Evolutionary conservation across 2,329 filamentous ascomycete species (phyloP).

Genomic region (Saccharata proteae): DNA sequence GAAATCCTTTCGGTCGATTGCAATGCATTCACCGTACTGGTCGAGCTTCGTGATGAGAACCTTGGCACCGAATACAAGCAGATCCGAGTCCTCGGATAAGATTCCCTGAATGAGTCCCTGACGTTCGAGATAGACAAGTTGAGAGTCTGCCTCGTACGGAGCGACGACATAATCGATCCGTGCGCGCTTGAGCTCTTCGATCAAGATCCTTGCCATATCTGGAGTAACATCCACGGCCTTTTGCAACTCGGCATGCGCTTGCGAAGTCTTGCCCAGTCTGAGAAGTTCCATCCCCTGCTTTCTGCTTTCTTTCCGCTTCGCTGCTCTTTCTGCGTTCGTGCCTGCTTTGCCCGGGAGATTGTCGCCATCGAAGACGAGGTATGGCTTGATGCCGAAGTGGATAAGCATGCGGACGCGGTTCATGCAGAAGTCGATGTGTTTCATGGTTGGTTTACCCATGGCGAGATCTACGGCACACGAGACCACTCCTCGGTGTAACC

Average conservation of each 20-base stretch:
- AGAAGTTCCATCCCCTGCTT: conserved; percentile 66
- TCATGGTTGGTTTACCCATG: conserved; percentile 73
- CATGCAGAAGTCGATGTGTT: conserved; percentile 87
- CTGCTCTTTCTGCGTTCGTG: conserved; percentile 69
- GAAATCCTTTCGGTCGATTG: conserved; percentile 83
- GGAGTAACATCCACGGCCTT: conserved; percentile 94
- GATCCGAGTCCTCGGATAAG: conserved; percentile 89
- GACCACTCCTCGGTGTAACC: conserved; percentile 88
- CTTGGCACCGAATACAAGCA: conserved; percentile 89
- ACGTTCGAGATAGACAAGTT: conserved; percentile 85
- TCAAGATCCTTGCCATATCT: conserved; percentile 83
- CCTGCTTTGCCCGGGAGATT: conserved; percentile 84
- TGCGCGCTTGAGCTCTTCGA: conserved; percentile 77
- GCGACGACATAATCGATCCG: conserved; percentile 82
- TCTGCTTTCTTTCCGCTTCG: conserved; percentile 64
- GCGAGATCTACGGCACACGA: conserved; percentile 86
- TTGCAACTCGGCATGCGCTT: conserved; percentile 78
- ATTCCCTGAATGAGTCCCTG: conserved; percentile 77
- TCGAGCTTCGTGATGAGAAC: conserved; percentile 87
- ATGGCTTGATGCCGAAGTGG: conserved; percentile 88
- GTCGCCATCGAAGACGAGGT: conserved; percentile 92
- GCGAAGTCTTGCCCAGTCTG: conserved; percentile 64
- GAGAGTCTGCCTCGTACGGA: conserved; percentile 95
- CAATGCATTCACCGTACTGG: conserved; percentile 82
- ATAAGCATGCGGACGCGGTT: conserved; percentile 86